Base-by-base conservation (phyloP, 768 basidiomycete genomes). In the Hysterangium stoloniferum region DNA sequence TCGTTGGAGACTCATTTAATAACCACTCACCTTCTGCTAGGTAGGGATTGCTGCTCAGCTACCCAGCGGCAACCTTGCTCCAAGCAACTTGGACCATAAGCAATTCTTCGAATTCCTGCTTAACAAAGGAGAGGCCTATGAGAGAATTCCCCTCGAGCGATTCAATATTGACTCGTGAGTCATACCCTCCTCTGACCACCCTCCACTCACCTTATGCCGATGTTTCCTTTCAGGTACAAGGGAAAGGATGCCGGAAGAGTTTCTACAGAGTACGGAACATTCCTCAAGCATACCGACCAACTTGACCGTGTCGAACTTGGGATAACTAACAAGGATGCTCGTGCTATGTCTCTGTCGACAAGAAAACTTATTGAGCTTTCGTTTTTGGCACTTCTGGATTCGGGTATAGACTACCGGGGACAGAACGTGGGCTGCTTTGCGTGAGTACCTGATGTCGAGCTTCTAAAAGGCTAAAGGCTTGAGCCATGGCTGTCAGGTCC, bases 391-490 rank as follows among this genome's bases (percentile, higher is more conserved):
- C 62, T 77, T 15, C 64, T 70, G 40, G 75, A 77, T 55, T 72
- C 75, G 1, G 75, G 73, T 6, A 68, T 76, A 34, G 66, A 75
- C 54, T 74, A 68, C 52, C 63, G 74, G 44, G 65, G 65, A 17
- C 62, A 63, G 22, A 68, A 68, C 11, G 68, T 75, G 24, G 73
- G 73, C 1, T 68, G 66, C 45, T 77, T 50, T 40, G 36, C 36
- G 48, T 50, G 32, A 19, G 48, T 20, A 17, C 9, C n/a, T 28
- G 19, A 27, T 27, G 36, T 27, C 48, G 8, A 36, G 12, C 15
- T 3, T 31, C 3, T 25, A 6, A 34, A 6, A 37, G 19, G 6
- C 3, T 4, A 20, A 25, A 27, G 13, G 11, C 42, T 4, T 50
- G 24, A 2, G 13, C 24, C 32, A 40, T n/a, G n/a, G n/a, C n/a